Base-by-base conservation (phyloP, 495 filamentous ascomycete species). In the Xylaria acuta region DNA sequence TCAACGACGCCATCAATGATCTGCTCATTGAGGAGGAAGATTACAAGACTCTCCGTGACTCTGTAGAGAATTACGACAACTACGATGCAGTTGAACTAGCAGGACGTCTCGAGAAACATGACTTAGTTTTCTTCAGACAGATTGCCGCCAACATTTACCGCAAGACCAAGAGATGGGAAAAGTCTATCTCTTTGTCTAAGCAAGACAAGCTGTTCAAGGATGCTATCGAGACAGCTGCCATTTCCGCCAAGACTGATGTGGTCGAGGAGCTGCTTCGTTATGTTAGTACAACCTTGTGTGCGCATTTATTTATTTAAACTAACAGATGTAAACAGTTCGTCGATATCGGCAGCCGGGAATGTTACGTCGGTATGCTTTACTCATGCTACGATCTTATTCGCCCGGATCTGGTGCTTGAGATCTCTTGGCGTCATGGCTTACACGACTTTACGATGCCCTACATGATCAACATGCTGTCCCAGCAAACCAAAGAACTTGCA, bases 151-250 rank as follows among this genome's bases (percentile, higher is more conserved):
- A 88, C 86, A 98, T 99, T 84, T 99, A 98, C 86, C 94, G 97
- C 73, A 98, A 98, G 88, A 98, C 97, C 86, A 98, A 98, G 91
- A 90, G 97, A 71, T 99, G 97, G 97, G 94, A 97, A 82, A 98
- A 98, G 86, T 98, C 96, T n/a, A 98, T 99, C 81, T 90, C 93
- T 63, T 86, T 99, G 59, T 97, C 94, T 14, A 99, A 99, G 88
- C 97, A 98, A 80, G 97, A 99, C 85, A 98, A 97, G 89, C 86
- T 99, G 45, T 99, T 95, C 90, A 98, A 97, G 88, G 97, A 99
- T 87, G 97, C 97, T 36, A 98, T 99, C 74, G 97, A 99, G 87
- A 99, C 97, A 34, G 89, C 97, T 16, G 97, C 97, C n/a, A 95
- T 98, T 56, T 98, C 95, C 70, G 88, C 88, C 77, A 97, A 97